A percentile compares a stretch with the other conserved stretches of the same genome.
These are phyloP conservation scores for Tylopilus plumbeoviolaceoides DNA, from an alignment of 768 basidiomycete species.

Conservation along the genomic window DNA sequence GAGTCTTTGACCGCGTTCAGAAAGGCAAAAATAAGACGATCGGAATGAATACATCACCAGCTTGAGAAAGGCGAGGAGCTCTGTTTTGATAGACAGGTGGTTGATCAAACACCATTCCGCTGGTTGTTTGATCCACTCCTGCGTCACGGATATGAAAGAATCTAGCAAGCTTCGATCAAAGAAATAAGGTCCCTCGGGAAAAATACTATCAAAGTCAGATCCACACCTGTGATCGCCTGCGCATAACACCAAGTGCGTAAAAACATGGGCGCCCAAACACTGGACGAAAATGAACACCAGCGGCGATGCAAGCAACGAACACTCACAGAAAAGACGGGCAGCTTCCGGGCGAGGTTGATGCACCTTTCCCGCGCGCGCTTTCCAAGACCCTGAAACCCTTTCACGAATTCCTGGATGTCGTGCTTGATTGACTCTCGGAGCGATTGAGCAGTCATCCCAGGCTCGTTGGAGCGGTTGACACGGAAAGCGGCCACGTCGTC, in stretches of 20 bases:
- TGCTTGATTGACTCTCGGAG: slow-evolving; percentile 22
- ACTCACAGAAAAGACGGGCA: slow-evolving; percentile 23
- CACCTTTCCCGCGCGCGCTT: slow-evolving; percentile 16
- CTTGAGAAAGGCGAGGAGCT: slow-evolving; percentile 11
- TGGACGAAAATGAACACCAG: slow-evolving; percentile 3
- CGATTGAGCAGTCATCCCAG: slow-evolving; percentile 14
- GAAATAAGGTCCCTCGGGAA: background rate
- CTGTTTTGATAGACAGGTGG: slow-evolving; percentile 16
- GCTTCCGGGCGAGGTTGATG: slow-evolving; percentile 10
- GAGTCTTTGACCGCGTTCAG: slow-evolving; percentile 12
- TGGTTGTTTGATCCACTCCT: slow-evolving; percentile 17
- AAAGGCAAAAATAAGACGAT: background rate
- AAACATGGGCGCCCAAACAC: slow-evolving; percentile 23
- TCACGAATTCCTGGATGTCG: slow-evolving; percentile 20
- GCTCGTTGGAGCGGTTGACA: slow-evolving; percentile 23
- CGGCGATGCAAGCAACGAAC: background rate
- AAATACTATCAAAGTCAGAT: background rate
- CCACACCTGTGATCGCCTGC: slow-evolving; percentile 14
- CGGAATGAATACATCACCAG: slow-evolving; percentile 1
- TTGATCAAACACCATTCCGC: slow-evolving; percentile 26
- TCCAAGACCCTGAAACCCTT: slow-evolving; percentile 9
- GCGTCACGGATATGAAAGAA: slow-evolving; percentile 11
- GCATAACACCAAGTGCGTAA: slow-evolving; percentile 26
- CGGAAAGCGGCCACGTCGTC: slow-evolving; percentile 25
- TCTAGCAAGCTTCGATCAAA: slow-evolving; percentile 14